These are phyloP conservation scores for Nakazawaea wickerhamii DNA, from an alignment of 805 yeast species.

Conservation along the genomic window DNA sequence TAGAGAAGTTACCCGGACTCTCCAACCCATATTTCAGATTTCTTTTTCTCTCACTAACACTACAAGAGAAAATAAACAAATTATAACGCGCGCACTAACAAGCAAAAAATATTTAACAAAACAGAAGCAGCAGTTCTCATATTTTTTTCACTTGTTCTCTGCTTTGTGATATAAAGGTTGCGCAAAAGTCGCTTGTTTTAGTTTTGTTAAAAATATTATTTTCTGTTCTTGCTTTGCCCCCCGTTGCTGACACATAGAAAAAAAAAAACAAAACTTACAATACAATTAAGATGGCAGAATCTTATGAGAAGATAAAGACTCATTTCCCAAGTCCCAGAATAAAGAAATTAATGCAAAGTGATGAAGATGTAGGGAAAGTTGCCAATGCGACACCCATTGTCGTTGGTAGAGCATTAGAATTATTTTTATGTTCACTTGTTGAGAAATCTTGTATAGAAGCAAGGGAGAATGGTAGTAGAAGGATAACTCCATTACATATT, in stretches of 20 bases:
- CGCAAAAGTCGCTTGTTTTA: slow-evolving; percentile 2
- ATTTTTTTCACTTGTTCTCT: too few relatives aligned
- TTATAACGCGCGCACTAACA: not conserved
- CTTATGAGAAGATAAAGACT: slow-evolving; percentile 56
- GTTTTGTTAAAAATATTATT: not conserved
- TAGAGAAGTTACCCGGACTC: not conserved
- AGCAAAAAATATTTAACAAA: not conserved
- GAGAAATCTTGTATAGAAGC: slow-evolving; percentile 81
- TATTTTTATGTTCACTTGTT: slow-evolving; percentile 84
- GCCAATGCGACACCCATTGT: slow-evolving; percentile 99
- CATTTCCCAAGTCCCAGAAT: slow-evolving; percentile 92
- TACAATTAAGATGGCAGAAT: slow-evolving; percentile 17
- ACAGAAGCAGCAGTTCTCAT: not conserved
- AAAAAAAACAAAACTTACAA: slow-evolving; percentile 1
- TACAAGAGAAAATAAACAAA: not conserved
- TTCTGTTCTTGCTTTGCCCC: not conserved
- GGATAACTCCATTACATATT: slow-evolving; percentile 79
- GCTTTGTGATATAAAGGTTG: slow-evolving; percentile 1
- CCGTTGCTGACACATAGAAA: too few relatives aligned
- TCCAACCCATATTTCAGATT: too few relatives aligned
- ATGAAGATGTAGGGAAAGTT: slow-evolving; percentile 97
- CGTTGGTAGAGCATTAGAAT: slow-evolving; percentile 90
- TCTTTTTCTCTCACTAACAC: not conserved
- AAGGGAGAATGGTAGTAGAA: slow-evolving; percentile 62
- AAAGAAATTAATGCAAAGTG: slow-evolving; percentile 95